Evolutionary conservation across 129 eudicot genomes (phyloP).

Genomic region (Centaurea solstitialis): DNA sequence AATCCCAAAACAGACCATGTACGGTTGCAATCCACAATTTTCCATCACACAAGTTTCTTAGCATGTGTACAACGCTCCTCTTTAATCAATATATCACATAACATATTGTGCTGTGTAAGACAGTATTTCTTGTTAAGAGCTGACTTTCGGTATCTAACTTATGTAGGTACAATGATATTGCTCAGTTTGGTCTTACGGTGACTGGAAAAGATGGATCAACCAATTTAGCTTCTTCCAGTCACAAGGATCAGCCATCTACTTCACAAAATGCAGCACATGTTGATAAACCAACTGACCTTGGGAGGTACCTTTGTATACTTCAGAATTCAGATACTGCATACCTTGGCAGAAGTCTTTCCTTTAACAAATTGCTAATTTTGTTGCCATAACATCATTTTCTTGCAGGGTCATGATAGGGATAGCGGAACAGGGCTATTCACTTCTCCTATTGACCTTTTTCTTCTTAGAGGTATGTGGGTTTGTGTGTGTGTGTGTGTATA

Average conservation of each 20-base stretch:
- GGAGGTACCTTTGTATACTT: constrained; percentile 50
- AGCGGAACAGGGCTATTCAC: constrained; percentile 86
- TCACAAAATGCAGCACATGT: constrained; percentile 32
- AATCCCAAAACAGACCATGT: background rate
- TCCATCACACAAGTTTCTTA: background rate
- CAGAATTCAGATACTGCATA: background rate
- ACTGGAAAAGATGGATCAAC: constrained; percentile 41
- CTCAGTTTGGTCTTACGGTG: constrained; percentile 77
- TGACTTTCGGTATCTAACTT: background rate
- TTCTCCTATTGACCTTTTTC: constrained; percentile 78
- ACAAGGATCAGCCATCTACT: constrained; percentile 46
- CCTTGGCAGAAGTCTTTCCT: background rate
- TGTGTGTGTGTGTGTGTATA: no score
- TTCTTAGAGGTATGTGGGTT: constrained; percentile 97
- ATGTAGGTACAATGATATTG: constrained; percentile 95
- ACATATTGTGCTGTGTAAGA: background rate
- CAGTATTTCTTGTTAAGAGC: background rate
- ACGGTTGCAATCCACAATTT: background rate
- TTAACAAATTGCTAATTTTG: background rate
- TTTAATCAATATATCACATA: background rate
- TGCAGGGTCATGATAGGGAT: constrained; percentile 91
- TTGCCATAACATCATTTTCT: constrained; percentile 5
- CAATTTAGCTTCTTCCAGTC: constrained; percentile 25
- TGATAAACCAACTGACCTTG: constrained; percentile 78
- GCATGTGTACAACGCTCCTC: background rate